These are phyloP conservation scores for Saccharomycopsis lassenensis DNA, from an alignment of 805 yeast species.

Conservation along the genomic window DNA sequence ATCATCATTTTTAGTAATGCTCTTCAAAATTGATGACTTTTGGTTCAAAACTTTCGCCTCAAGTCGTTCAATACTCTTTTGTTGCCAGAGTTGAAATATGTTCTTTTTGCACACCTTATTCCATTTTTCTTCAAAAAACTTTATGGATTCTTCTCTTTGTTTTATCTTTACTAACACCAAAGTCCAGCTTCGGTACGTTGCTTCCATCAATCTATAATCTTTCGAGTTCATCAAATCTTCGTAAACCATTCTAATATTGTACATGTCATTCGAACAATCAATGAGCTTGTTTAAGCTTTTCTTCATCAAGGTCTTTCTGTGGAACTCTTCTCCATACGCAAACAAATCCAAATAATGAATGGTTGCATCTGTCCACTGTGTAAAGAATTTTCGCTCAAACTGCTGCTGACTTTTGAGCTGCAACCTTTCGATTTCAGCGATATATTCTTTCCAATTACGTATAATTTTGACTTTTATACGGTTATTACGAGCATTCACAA, in stretches of 20 bases:
- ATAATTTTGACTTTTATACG: background rate
- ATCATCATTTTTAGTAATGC: too few relatives aligned
- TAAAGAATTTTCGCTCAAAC: conserved; percentile 5
- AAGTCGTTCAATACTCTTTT: conserved; percentile 5
- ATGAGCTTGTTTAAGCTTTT: conserved; percentile 7
- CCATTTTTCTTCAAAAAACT: conserved; percentile 9
- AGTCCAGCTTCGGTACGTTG: conserved; percentile 6
- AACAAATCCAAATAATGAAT: conserved; percentile 5
- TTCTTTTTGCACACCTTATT: conserved; percentile 8
- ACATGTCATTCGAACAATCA: conserved; percentile 6
- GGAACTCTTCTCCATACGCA: background rate
- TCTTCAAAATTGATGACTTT: too few relatives aligned
- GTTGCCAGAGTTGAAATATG: conserved; percentile 12
- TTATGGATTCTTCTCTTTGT: conserved; percentile 8
- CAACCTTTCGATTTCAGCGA: background rate
- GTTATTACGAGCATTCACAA: background rate
- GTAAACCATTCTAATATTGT: conserved; percentile 5
- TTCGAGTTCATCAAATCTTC: conserved; percentile 5
- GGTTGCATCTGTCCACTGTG: background rate
- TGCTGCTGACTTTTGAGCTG: background rate
- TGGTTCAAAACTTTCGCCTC: too few relatives aligned
- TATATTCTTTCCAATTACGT: conserved; percentile 3
- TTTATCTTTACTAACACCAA: conserved; percentile 11
- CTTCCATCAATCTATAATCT: conserved; percentile 4
- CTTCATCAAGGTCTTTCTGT: conserved; percentile 1